Evolutionary conservation across 495 filamentous ascomycete species (phyloP).

Genomic region (Clavariopsis aquatica): DNA sequence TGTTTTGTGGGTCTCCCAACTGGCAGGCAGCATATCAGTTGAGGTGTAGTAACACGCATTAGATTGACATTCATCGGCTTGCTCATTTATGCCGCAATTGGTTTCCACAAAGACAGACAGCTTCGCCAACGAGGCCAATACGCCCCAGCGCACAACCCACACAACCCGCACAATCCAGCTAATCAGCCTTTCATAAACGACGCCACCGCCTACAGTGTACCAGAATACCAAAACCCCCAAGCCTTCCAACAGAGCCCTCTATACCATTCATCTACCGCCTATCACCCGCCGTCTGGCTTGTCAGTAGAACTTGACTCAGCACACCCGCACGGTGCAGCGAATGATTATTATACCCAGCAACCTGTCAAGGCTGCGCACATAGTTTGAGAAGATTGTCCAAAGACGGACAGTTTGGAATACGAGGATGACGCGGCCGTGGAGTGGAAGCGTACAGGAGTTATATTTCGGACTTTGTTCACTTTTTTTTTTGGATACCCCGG

Average conservation of each 20-base stretch:
- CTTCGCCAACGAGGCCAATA: slow-evolving; percentile 26
- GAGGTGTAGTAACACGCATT: neutral
- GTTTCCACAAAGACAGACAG: slow-evolving; percentile 23
- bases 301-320: neutral
- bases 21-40: neutral
- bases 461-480: too few relatives aligned
- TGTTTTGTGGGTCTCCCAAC: slow-evolving; percentile 25
- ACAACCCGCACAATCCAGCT: slow-evolving; percentile 33
- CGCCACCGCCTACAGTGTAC: neutral
- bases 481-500: neutral
- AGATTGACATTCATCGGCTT: slow-evolving; percentile 32
- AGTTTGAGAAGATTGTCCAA: neutral
- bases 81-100: slow-evolving; percentile 35
- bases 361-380: slow-evolving; percentile 18
- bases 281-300: slow-evolving; percentile 6
- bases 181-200: neutral
- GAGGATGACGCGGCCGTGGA: too few relatives aligned
- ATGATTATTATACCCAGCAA: slow-evolving; percentile 14
- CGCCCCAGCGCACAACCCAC: slow-evolving; percentile 27
- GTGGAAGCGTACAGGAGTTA: too few relatives aligned
- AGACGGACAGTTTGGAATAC: too few relatives aligned
- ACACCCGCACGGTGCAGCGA: slow-evolving; percentile 1
- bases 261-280: slow-evolving; percentile 10
- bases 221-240: slow-evolving; percentile 1
- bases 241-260: neutral